phyloP scores from a whole-genome alignment of 495 filamentous ascomycete species.

The Choiromyces venosus region DNA sequence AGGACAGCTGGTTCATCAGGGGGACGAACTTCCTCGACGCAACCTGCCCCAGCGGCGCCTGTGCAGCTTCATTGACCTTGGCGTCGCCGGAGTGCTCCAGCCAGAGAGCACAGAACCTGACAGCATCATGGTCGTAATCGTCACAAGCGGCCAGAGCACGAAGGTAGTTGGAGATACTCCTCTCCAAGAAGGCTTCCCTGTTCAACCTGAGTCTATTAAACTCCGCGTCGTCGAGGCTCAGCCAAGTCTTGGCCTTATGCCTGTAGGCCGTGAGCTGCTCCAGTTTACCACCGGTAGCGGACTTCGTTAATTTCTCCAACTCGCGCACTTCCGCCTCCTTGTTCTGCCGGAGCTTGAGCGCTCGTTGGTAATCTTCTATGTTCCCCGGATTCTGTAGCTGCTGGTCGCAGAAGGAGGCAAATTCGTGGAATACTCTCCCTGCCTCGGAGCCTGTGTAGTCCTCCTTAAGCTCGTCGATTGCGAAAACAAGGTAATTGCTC shows the following conservation, averaged over 20 bases:
- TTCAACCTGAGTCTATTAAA: constrained; percentile 68
- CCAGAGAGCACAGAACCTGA: constrained; percentile 96
- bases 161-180: constrained; percentile 93
- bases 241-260: constrained; percentile 75
- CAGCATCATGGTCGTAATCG: constrained; percentile 76
- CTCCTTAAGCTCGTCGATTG: constrained; percentile 73
- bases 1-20: constrained; percentile 93
- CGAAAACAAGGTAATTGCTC: constrained; percentile 70
- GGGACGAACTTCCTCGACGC: constrained; percentile 86
- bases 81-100: constrained; percentile 68
- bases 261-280: constrained; percentile 45
- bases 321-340: constrained; percentile 72
- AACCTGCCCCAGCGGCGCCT: constrained; percentile 61
- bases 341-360: constrained; percentile 70
- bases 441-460: constrained; percentile 59
- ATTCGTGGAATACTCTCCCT: constrained; percentile 86
- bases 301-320: constrained; percentile 55
- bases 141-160: constrained; percentile 77
- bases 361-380: constrained; percentile 75
- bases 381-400: constrained; percentile 80
- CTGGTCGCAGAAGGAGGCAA: constrained; percentile 89
- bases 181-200: constrained; percentile 71
- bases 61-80: constrained; percentile 70
- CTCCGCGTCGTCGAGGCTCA: constrained; percentile 79
- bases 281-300: constrained; percentile 49